Percentiles rank a stretch among this genome's conserved stretches.
phyloP scores from a whole-genome alignment of 495 filamentous ascomycete species.

The Podospora sp. region DNA sequence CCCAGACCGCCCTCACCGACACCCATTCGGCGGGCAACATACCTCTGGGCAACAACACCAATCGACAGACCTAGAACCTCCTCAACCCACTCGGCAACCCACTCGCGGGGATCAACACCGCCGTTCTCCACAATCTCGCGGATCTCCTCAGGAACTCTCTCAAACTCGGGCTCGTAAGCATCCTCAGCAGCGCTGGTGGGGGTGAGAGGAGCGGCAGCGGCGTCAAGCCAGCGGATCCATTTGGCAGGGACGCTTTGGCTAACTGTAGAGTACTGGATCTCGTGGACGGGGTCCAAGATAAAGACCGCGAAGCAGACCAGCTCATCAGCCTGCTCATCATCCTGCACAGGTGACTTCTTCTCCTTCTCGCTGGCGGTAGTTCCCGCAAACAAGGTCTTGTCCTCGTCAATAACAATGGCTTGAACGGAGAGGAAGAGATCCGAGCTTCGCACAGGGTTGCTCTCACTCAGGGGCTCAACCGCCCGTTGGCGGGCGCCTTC shows the following conservation, averaged over 20 bases:
- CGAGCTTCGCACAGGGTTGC: conserved; percentile 85
- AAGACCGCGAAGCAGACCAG: conserved; percentile 85
- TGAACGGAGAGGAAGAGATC: conserved; percentile 96
- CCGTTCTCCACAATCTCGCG: conserved; percentile 83
- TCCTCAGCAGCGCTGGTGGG: conserved; percentile 45
- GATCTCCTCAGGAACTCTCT: conserved; percentile 76
- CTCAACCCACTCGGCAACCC: conserved; percentile 97
- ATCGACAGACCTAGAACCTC: conserved; percentile 78
- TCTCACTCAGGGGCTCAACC: conserved; percentile 71
- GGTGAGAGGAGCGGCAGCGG: conserved; percentile 56
- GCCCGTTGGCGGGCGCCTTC: conserved; percentile 77
- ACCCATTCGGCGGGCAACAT: conserved; percentile 93
- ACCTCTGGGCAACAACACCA: conserved; percentile 90
- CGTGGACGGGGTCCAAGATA: conserved; percentile 89
- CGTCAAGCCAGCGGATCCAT: conserved; percentile 94
- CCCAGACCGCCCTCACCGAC: conserved; percentile 85
- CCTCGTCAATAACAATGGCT: conserved; percentile 67
- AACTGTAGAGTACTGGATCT: conserved; percentile 81
- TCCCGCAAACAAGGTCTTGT: conserved; percentile 67
- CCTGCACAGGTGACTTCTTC: conserved; percentile 52
- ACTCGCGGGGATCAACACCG: conserved; percentile 92
- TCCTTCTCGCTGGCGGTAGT: conserved; percentile 48
- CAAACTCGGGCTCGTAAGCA: conserved; percentile 28
- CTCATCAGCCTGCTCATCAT: conserved; percentile 53
- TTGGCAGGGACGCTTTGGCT: conserved; percentile 81